Evolutionary conservation across 306 rosid species (phyloP), one percentile per base, ranked within the genome.

Genomic region (Ziziphus jujuba): DNA sequence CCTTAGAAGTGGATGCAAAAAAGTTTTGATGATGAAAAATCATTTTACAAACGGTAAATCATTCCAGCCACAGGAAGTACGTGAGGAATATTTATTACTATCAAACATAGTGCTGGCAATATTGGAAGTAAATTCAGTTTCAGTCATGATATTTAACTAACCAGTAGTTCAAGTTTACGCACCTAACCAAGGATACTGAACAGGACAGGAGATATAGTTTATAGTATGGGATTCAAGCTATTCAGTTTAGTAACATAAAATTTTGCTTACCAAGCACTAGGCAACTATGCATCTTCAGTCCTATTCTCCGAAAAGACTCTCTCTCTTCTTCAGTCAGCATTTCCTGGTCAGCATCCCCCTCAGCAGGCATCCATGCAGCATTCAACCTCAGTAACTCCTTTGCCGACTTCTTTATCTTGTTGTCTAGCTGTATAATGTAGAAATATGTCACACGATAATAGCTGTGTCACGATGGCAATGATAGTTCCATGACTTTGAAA

Each of bases 261-360:
- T 28, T 66, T 56, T 49, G 59, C 47, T 71, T 87, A 91, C 97
- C 95, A 8, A 91, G 95, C 66, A 79, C 67, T 66, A 89, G 75
- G 82, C 48, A 68, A 72, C 86, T 57, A 19, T 63, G 76, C 88
- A 89, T 85, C 87, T 82, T 80, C 84, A 81, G 54, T 56, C 96
- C 96, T 54, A 89, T 83, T 72, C 73, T 87, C 66, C 78, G 79
- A 19, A 85, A 82, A 69, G 95, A 87, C 72, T 76, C 79, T 72
- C 87, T 85, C 84, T 91, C 98, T 79, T 91, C 96, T 15, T 81
- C 77, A 6, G 96, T 87, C 67, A 89, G 83, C 48, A 80, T 75
- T 85, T 91, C 96, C 61, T 64, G 68, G 83, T 91, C 96, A 71
- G 75, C 56, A 47, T 84, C 89, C 57, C 50, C 66, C 71, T 80